phyloP scores from a whole-genome alignment of 1,284 basidiomycete genomes.

The Ganoderma multipileum region DNA sequence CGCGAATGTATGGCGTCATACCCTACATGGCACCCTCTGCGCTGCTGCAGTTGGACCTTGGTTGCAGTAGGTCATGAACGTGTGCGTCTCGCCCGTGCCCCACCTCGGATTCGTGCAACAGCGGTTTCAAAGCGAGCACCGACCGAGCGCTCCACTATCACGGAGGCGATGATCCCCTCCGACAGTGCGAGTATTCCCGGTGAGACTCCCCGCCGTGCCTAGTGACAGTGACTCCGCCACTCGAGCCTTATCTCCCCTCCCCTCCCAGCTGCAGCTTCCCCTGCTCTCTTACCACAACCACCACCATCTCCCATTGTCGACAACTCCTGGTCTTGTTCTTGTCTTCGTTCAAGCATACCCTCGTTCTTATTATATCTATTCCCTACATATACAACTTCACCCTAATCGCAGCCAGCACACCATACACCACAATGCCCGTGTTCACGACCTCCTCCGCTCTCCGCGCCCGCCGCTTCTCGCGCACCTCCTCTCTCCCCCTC shows the following conservation, averaged over 20 bases:
- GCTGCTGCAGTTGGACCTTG: not conserved
- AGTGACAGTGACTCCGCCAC: slow-evolving; percentile 4
- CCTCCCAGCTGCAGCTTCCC: slow-evolving; percentile 8
- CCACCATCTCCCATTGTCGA: slow-evolving; percentile 13
- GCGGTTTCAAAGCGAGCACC: slow-evolving; percentile 1
- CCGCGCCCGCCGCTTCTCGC: slow-evolving; percentile 27
- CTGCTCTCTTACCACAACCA: slow-evolving; percentile 23
- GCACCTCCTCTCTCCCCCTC: slow-evolving; percentile 15
- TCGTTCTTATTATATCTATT: not conserved
- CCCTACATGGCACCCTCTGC: not conserved
- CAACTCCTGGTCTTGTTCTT: slow-evolving; percentile 7
- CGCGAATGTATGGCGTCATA: slow-evolving; percentile 15
- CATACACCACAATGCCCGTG: slow-evolving; percentile 27
- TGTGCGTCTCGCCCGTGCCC: slow-evolving; percentile 8
- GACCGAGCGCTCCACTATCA: slow-evolving; percentile 28
- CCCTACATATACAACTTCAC: slow-evolving; percentile 6
- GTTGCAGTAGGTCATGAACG: slow-evolving; percentile 6
- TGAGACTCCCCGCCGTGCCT: slow-evolving; percentile 16
- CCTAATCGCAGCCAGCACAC: slow-evolving; percentile 3
- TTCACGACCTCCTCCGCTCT: slow-evolving; percentile 25
- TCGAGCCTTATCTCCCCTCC: slow-evolving; percentile 24
- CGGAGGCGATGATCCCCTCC: slow-evolving; percentile 27
- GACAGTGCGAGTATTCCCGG: slow-evolving; percentile 8
- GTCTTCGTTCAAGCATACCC: slow-evolving; percentile 9
- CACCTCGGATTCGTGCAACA: slow-evolving; percentile 3